Evolutionary conservation across 805 yeast species (phyloP).

Genomic region (Torulaspora microellipsoides): DNA sequence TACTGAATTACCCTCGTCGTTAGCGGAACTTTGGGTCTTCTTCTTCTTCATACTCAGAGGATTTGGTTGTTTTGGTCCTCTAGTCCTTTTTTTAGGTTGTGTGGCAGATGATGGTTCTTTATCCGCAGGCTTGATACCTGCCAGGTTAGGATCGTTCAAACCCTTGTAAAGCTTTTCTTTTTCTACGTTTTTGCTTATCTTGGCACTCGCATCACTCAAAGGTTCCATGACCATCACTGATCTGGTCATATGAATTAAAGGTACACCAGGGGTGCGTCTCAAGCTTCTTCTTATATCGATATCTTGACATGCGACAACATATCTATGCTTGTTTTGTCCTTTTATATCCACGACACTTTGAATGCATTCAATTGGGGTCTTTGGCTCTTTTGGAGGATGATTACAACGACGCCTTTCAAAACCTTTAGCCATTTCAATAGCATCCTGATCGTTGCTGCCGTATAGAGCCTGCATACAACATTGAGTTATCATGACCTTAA

Average conservation of each 20-base stretch:
- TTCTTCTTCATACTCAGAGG: slow-evolving; percentile 86
- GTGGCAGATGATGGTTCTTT: slow-evolving; percentile 11
- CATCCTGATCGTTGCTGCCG: slow-evolving; percentile 61
- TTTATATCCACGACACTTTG: slow-evolving; percentile 61
- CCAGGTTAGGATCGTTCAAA: slow-evolving; percentile 57
- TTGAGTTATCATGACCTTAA: slow-evolving; percentile 90
- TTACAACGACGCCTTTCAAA: slow-evolving; percentile 92
- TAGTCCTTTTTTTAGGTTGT: slow-evolving; percentile 43
- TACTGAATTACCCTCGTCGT: too few species aligned
- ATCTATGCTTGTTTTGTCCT: slow-evolving; percentile 84
- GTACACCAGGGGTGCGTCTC: slow-evolving; percentile 82
- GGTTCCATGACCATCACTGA: slow-evolving; percentile 98
- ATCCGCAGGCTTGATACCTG: slow-evolving; percentile 39
- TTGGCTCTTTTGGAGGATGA: slow-evolving; percentile 62
- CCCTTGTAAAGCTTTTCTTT: slow-evolving; percentile 68
- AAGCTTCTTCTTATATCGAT: slow-evolving; percentile 61
- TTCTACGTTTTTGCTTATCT: slow-evolving; percentile 51
- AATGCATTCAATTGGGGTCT: slow-evolving; percentile 71
- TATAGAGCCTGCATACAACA: slow-evolving; percentile 90
- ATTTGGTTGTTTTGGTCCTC: slow-evolving; percentile 79
- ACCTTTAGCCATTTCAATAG: slow-evolving; percentile 73
- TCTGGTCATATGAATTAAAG: slow-evolving; percentile 79
- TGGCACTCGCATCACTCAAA: slow-evolving; percentile 63
- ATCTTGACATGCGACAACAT: slow-evolving; percentile 82
- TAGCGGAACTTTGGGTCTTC: slow-evolving; percentile 30